A percentile compares a stretch with the other conserved stretches of the same genome.
phyloP scores from a whole-genome alignment of 176 grass and related monocot species.

The Stipa capillata region DNA sequence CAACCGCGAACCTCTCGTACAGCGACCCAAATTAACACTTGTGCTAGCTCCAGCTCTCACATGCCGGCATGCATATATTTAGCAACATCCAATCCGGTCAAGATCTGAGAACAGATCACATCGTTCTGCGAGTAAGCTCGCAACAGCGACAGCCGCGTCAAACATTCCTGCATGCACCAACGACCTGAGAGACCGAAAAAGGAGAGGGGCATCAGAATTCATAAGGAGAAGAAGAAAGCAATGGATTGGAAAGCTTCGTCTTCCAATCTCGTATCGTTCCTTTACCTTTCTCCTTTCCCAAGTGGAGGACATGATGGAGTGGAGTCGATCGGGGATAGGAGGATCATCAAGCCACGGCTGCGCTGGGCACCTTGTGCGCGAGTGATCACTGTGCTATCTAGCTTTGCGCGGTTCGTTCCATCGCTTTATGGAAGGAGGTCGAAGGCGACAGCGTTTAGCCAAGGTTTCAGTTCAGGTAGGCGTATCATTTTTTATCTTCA shows the following conservation, averaged over 20 bases:
- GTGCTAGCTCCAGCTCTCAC: too few relatives aligned
- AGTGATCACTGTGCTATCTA: too few relatives aligned
- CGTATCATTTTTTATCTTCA: too few relatives aligned
- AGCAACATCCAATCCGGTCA: neutral
- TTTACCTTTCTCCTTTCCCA: neutral
- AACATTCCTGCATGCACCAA: constrained; percentile 16
- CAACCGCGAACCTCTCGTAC: neutral
- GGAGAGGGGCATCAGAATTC: neutral
- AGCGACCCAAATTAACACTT: too few relatives aligned
- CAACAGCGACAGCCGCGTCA: neutral
- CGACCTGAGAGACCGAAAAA: neutral
- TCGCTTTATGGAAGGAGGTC: neutral
- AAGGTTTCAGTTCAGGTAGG: neutral
- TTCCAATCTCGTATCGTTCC: neutral
- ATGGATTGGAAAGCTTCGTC: neutral
- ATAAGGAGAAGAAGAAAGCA: neutral
- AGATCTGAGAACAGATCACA: neutral
- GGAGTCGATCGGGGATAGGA: neutral
- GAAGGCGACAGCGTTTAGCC: constrained; percentile 20
- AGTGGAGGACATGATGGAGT: constrained; percentile 23
- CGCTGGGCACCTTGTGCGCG: neutral
- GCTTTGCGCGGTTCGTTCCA: too few relatives aligned
- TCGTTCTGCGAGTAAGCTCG: neutral
- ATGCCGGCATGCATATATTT: neutral
- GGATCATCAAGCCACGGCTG: neutral